A percentile compares a stretch with the other conserved stretches of the same genome.
These are phyloP conservation scores for Spinacia oleracea DNA, from an alignment of 179 eudicot species.

Conservation along the genomic window DNA sequence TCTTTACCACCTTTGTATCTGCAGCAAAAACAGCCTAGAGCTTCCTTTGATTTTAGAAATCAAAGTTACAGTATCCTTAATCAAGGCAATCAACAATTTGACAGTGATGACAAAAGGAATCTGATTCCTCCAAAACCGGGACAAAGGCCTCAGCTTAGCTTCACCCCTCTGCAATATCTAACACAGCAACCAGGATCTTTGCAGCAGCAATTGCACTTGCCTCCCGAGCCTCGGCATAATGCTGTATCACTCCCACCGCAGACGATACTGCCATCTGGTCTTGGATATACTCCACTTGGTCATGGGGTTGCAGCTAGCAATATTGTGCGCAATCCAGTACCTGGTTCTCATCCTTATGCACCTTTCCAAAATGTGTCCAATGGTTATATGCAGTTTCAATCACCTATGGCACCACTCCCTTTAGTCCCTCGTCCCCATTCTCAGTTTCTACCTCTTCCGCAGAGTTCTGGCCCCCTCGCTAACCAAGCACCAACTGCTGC, in stretches of 20 bases:
- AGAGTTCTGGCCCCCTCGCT: slow-evolving; percentile 42
- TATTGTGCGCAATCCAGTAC: slow-evolving; percentile 33
- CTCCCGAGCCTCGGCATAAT: slow-evolving; percentile 45
- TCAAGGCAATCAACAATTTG: slow-evolving; percentile 48
- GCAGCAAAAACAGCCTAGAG: slow-evolving; percentile 40
- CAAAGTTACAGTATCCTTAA: slow-evolving; percentile 31
- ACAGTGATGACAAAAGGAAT: slow-evolving; percentile 30
- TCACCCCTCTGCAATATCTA: slow-evolving; percentile 37
- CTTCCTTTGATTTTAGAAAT: slow-evolving; percentile 40
- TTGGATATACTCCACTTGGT: slow-evolving; percentile 50
- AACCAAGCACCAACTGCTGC: slow-evolving; percentile 46
- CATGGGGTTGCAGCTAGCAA: slow-evolving; percentile 33
- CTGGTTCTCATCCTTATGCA: slow-evolving; percentile 40
- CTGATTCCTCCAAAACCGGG: slow-evolving; percentile 31
- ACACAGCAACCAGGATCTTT: slow-evolving; percentile 38
- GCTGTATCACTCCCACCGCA: slow-evolving; percentile 32
- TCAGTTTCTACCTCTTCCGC: slow-evolving; percentile 43
- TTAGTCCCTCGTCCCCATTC: slow-evolving; percentile 47
- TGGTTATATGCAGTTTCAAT: slow-evolving; percentile 47
- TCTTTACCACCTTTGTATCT: slow-evolving; percentile 40
- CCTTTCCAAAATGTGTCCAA: slow-evolving; percentile 39
- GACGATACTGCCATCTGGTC: slow-evolving; percentile 36
- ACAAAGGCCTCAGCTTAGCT: slow-evolving; percentile 41
- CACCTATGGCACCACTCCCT: slow-evolving; percentile 44
- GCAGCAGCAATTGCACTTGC: slow-evolving; percentile 40